Evolutionary conservation across 2,329 filamentous ascomycete species (phyloP).

Genomic region (Ceratocystis papillata): DNA sequence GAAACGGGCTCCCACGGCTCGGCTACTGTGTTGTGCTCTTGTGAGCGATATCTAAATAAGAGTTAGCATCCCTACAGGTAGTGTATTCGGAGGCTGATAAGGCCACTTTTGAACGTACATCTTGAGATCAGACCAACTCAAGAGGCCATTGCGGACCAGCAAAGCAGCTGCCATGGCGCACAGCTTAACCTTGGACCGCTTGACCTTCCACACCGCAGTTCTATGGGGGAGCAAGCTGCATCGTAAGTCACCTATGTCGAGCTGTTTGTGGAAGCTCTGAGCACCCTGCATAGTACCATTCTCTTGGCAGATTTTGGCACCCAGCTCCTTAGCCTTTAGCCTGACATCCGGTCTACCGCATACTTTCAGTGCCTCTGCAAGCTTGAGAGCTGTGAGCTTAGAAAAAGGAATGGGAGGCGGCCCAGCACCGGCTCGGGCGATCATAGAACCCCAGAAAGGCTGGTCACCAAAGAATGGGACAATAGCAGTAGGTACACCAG

Average conservation of each 20-base stretch:
- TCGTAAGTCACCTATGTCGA: slow-evolving; percentile 54
- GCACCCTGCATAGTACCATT: slow-evolving; percentile 52
- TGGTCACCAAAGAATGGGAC: slow-evolving; percentile 84
- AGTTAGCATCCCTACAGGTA: slow-evolving; percentile 28
- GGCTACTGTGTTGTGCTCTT: slow-evolving; percentile 65
- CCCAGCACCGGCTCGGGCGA: slow-evolving; percentile 60
- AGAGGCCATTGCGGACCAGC: slow-evolving; percentile 50
- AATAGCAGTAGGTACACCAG: slow-evolving; percentile 68
- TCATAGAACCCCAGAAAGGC: slow-evolving; percentile 72
- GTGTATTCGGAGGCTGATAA: slow-evolving; percentile 31
- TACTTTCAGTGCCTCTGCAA: slow-evolving; percentile 53
- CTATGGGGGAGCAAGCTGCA: slow-evolving; percentile 59
- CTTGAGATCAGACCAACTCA: slow-evolving; percentile 62
- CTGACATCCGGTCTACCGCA: slow-evolving; percentile 51
- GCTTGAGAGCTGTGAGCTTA: slow-evolving; percentile 52
- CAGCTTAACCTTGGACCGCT: slow-evolving; percentile 50
- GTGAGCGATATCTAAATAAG: slow-evolving; percentile 33
- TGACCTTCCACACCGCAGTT: slow-evolving; percentile 64
- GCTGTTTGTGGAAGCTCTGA: slow-evolving; percentile 58
- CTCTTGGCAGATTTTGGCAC: slow-evolving; percentile 56
- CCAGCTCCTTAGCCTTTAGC: slow-evolving; percentile 46
- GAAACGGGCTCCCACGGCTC: slow-evolving; percentile 71
- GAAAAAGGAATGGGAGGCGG: slow-evolving; percentile 60
- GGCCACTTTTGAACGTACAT: slow-evolving; percentile 33
- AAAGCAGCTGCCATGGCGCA: slow-evolving; percentile 63